Conservation (phyloP, 2,329 filamentous ascomycete genomes). For the Ploettnerulaceae sp. region DNA sequence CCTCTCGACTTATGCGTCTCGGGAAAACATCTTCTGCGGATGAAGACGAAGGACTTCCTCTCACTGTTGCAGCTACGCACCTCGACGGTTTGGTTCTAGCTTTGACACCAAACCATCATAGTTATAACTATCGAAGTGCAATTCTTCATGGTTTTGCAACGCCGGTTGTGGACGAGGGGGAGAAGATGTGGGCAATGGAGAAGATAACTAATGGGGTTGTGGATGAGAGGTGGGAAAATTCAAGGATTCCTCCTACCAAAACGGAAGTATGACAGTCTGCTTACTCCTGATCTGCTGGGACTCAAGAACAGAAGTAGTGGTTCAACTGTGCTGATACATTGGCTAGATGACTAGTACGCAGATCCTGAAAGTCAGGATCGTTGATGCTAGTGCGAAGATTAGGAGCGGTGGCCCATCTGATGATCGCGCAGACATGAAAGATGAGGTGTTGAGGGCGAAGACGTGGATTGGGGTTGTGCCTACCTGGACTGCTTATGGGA, state of each 20-base stretch:
- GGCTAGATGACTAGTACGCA: constrained; percentile 72
- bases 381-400: constrained; percentile 71
- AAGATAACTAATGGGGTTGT: constrained; percentile 73
- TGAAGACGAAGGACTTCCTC: constrained; percentile 52
- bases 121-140: constrained; percentile 76
- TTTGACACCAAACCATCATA: constrained; percentile 74
- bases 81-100: constrained; percentile 77
- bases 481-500: constrained; percentile 56
- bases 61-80: constrained; percentile 68
- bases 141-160: constrained; percentile 69
- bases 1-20: constrained; percentile 68
- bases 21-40: constrained; percentile 31
- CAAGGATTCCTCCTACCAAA: constrained; percentile 63
- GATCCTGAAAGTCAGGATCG: constrained; percentile 64
- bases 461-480: constrained; percentile 58
- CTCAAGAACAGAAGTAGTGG: too few relatives aligned
- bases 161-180: constrained; percentile 59
- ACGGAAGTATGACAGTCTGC: too few relatives aligned
- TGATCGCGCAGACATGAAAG: constrained; percentile 44
- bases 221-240: constrained; percentile 61
- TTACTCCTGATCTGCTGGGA: too few relatives aligned
- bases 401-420: constrained; percentile 4
- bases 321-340: too few relatives aligned
- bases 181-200: constrained; percentile 75
- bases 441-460: constrained; percentile 38